Conservation (phyloP, 352 stramenopile species). For the Phytopythium delawarense region DNA sequence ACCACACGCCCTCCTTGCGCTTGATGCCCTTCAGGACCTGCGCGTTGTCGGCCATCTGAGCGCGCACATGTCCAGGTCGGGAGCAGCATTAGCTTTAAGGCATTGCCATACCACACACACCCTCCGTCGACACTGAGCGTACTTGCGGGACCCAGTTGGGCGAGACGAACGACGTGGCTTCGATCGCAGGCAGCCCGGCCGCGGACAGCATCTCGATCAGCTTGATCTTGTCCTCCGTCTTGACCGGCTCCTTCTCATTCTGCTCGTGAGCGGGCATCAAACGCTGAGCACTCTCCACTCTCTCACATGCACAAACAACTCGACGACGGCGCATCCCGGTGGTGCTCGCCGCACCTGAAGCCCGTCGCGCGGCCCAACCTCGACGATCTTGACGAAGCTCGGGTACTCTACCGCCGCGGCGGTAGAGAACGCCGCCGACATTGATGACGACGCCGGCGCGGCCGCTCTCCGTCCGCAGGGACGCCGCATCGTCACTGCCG, state of each 20-base stretch:
- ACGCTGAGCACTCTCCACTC: too few species aligned
- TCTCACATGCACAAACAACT: too few species aligned
- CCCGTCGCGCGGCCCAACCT: slow-evolving; percentile 94
- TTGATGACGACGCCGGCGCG: not conserved
- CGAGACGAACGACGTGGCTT: slow-evolving; percentile 95
- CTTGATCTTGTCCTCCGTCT: slow-evolving; percentile 89
- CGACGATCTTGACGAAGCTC: slow-evolving; percentile 87
- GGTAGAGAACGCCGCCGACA: slow-evolving; percentile 9
- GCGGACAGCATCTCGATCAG: slow-evolving; percentile 90
- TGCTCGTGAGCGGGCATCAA: slow-evolving; percentile 18
- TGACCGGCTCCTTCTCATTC: slow-evolving; percentile 90
- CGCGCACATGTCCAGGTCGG: not conserved
- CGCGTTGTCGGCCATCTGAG: slow-evolving; percentile 91
- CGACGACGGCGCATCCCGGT: not conserved
- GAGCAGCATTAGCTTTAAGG: not conserved
- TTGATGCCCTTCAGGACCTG: slow-evolving; percentile 87
- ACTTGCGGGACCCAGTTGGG: slow-evolving; percentile 96
- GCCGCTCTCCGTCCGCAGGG: slow-evolving; percentile 5
- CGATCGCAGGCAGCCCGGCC: slow-evolving; percentile 88
- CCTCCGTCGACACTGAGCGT: not conserved
- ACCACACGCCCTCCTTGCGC: slow-evolving; percentile 73
- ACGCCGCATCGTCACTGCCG: slow-evolving; percentile 5
- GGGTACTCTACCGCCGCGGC: slow-evolving; percentile 37
- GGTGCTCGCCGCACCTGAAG: slow-evolving; percentile 53
- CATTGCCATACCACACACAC: not conserved